Conservation (phyloP, 2,329 filamentous ascomycete genomes). For the Colletotrichum magnum region DNA sequence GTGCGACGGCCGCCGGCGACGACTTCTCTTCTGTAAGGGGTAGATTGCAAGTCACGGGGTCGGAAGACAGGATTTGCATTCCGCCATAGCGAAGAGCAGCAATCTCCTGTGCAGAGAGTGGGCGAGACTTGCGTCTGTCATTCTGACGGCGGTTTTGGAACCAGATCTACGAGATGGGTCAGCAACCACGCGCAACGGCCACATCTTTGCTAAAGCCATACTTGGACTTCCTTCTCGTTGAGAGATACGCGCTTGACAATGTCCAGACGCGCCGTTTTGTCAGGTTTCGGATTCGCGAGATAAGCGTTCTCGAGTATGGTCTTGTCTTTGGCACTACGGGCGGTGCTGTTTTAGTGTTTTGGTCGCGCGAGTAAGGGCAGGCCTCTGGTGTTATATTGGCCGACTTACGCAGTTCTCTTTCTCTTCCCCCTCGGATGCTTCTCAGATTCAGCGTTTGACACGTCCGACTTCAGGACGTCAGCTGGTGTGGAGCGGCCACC, state of each 20-base stretch:
- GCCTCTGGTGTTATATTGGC: neutral
- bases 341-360: constrained; percentile 14
- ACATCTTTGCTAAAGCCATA: constrained; percentile 53
- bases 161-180: constrained; percentile 80
- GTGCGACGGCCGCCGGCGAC: constrained; percentile 8
- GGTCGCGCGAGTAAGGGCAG: neutral
- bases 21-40: constrained; percentile 42
- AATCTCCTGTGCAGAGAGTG: constrained; percentile 83
- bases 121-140: constrained; percentile 89
- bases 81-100: constrained; percentile 71
- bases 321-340: constrained; percentile 85
- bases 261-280: constrained; percentile 87
- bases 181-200: constrained; percentile 13
- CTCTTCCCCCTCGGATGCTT: constrained; percentile 72
- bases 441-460: constrained; percentile 46
- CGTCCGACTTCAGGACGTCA: constrained; percentile 15
- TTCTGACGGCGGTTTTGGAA: constrained; percentile 97
- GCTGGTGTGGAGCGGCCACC: constrained; percentile 2
- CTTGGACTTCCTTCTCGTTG: constrained; percentile 97
- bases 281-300: constrained; percentile 87
- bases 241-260: constrained; percentile 89
- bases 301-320: constrained; percentile 90
- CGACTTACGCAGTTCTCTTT: constrained; percentile 74
- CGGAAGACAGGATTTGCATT: constrained; percentile 66
- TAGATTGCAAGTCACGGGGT: constrained; percentile 52